Evolutionary conservation across 164 flowering plant genomes (phyloP), one percentile per base, ranked within the genome.

Genomic region (Chloranthus sessilifolius): DNA sequence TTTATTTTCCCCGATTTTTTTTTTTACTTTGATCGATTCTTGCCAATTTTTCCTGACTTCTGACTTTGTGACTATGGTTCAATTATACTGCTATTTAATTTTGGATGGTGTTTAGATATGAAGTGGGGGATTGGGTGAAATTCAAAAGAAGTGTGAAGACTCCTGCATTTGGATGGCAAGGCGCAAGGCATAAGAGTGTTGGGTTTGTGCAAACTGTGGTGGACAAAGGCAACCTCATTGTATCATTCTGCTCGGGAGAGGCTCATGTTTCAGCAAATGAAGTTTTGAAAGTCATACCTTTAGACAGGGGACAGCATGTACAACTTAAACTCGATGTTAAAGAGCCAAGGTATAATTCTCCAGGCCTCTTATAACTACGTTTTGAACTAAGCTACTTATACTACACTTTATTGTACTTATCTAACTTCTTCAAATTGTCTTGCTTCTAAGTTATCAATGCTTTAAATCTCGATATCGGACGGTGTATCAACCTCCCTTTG

Each of bases 261-360:
- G 95, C 84, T 61, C 85, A 60, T 66, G 88, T 89, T 26, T 48
- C 80, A 51, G 83, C 84, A 51, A 76, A 59, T 55, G 99, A 94
- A 69, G 90, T 86, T 60, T 55, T 80, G 41, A 94, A 94, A 67
- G 85, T 89, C 55, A 84, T 94, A 49, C 92, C 99, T 16, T 55
- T 94, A 44, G 99, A 94, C 73, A 74, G 99, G 73, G 99, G 99
- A 34, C 99, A 94, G 59, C 96, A 94, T 65, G 99, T 94, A 52
- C 73, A 79, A 60, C 88, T 94, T 35, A 89, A 78, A 65, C 56
- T 73, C 28, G 97, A 94, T 56, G 81, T 94, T 49, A 72, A 69
- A 63, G 99, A 89, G 71, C 97, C 99, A 56, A 82, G 89, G 99
- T 94, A 44, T 51, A 73, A 33, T 47, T 17, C 53, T 19, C 44